phyloP scores from a whole-genome alignment of 2,329 filamentous ascomycete genomes.

The Graphiopsis chlorocephala region DNA sequence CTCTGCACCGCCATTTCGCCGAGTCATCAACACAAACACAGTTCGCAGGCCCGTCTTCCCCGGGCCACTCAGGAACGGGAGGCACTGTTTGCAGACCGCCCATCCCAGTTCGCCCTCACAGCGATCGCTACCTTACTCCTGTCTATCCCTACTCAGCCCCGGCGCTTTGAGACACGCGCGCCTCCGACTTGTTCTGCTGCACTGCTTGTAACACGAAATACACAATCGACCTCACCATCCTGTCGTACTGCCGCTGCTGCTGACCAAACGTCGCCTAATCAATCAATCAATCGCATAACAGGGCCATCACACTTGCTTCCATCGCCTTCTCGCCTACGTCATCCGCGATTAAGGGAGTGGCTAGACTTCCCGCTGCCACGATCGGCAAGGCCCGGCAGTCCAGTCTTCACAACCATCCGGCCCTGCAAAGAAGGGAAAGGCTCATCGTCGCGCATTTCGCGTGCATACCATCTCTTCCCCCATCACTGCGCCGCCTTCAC shows the following conservation, averaged over 20 bases:
- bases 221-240: not conserved
- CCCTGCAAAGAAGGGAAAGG: constrained; percentile 1
- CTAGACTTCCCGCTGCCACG: constrained; percentile 10
- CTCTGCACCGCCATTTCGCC: constrained; percentile 8
- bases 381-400: not conserved
- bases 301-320: not conserved
- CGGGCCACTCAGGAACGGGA: not conserved
- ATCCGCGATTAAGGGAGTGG: constrained; percentile 2
- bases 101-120: constrained; percentile 3
- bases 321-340: constrained; percentile 1
- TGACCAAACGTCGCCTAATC: constrained; percentile 7
- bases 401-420: constrained; percentile 6
- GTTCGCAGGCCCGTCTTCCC: constrained; percentile 2
- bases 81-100: constrained; percentile 2
- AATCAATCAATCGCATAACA: not conserved
- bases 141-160: constrained; percentile 11
- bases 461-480: not conserved
- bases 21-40: constrained; percentile 1
- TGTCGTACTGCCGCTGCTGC: not conserved
- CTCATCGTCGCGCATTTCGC: not conserved
- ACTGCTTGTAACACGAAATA: not conserved
- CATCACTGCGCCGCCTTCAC: not conserved
- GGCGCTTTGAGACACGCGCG: not conserved
- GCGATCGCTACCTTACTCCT: constrained; percentile 11
- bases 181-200: not conserved